Conservation (phyloP, 2,329 filamentous ascomycete genomes). For the Trichoderma oligosporum region DNA sequence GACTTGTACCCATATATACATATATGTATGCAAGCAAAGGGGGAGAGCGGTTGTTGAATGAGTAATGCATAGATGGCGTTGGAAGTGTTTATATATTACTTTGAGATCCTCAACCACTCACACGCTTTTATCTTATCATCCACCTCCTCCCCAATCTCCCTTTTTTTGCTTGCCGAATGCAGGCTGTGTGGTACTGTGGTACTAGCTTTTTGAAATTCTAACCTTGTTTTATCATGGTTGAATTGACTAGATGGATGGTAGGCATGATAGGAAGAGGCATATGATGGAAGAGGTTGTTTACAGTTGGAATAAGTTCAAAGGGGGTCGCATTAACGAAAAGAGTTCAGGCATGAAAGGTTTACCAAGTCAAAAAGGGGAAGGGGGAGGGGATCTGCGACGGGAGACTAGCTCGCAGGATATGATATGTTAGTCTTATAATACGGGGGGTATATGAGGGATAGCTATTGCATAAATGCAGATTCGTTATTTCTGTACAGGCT, state of each 20-base stretch:
- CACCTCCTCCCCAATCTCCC: background rate
- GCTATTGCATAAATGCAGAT: conserved; percentile 4
- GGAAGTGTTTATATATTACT: conserved; percentile 21
- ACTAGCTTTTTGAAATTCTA: no score
- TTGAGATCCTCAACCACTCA: background rate
- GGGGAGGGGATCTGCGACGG: background rate
- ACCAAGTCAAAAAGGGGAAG: background rate
- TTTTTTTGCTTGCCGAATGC: background rate
- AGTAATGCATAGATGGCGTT: conserved; percentile 36
- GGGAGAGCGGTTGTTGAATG: background rate
- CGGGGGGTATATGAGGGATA: background rate
- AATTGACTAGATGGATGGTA: background rate
- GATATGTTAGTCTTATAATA: conserved; percentile 13
- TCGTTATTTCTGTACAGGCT: background rate
- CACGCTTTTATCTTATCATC: conserved; percentile 2
- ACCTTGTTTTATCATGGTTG: conserved; percentile 4
- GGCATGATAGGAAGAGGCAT: background rate
- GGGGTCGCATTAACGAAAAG: background rate
- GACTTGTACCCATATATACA: background rate
- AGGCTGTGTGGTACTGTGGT: background rate
- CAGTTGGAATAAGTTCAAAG: background rate
- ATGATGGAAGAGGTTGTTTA: background rate
- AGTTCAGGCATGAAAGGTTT: background rate
- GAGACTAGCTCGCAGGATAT: conserved; percentile 6
- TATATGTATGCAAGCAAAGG: background rate